These are phyloP conservation scores for Phytophthora vignae DNA, from an alignment of 352 stramenopile species.

Conservation along the genomic window DNA sequence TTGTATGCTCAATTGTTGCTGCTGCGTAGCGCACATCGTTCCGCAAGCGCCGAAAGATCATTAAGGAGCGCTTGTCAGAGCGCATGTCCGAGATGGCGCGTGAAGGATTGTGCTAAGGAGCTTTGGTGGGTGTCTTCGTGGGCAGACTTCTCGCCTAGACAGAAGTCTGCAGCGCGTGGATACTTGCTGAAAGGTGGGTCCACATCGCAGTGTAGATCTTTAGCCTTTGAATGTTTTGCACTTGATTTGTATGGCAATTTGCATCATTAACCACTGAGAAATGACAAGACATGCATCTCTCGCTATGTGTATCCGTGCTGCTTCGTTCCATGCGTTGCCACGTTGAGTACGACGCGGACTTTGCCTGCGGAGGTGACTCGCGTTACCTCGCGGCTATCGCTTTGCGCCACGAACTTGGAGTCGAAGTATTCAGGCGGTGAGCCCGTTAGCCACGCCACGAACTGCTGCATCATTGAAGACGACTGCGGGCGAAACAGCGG, in stretches of 20 bases:
- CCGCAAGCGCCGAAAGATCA: slow-evolving; percentile 85
- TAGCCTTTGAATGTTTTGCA: slow-evolving; percentile 23
- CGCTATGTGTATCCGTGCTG: slow-evolving; percentile 52
- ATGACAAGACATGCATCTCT: slow-evolving; percentile 31
- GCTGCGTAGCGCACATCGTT: slow-evolving; percentile 65
- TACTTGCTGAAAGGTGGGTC: slow-evolving; percentile 4
- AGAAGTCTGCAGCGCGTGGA: slow-evolving; percentile 1
- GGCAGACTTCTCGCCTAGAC: slow-evolving; percentile 10
- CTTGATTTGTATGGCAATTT: slow-evolving; percentile 37
- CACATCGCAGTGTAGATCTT: slow-evolving; percentile 15
- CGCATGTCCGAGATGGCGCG: slow-evolving; percentile 79
- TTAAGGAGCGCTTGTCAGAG: slow-evolving; percentile 77
- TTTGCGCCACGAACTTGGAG: slow-evolving; percentile 80
- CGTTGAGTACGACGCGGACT: slow-evolving; percentile 68
- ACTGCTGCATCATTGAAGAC: slow-evolving; percentile 86
- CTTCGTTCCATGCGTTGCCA: slow-evolving; percentile 67
- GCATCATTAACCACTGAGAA: slow-evolving; percentile 35
- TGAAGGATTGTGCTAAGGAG: slow-evolving; percentile 75
- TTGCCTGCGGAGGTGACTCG: slow-evolving; percentile 66
- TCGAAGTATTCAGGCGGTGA: slow-evolving; percentile 92
- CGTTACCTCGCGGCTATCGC: slow-evolving; percentile 71
- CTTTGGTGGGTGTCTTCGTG: not conserved
- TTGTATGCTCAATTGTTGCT: slow-evolving; percentile 14
- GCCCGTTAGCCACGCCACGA: slow-evolving; percentile 89
- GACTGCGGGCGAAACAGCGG: slow-evolving; percentile 91